phyloP scores from a whole-genome alignment of 2,329 filamentous ascomycete genomes.

The Periconia sp. region DNA sequence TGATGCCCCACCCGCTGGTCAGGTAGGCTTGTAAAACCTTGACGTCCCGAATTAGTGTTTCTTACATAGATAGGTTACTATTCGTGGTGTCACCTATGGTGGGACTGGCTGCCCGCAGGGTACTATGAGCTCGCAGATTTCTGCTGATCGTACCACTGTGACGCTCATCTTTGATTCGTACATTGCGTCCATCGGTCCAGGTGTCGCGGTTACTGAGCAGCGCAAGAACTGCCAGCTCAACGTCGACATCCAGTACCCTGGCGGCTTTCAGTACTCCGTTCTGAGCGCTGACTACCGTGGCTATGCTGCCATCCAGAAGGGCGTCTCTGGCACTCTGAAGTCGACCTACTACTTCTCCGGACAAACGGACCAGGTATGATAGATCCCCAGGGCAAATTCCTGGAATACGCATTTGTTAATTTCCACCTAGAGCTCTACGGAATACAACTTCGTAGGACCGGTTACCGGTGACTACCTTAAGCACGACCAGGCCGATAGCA shows the following conservation, averaged over 20 bases:
- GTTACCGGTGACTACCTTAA: constrained; percentile 46
- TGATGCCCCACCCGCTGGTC: constrained; percentile 36
- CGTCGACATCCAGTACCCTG: constrained; percentile 58
- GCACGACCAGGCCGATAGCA: constrained; percentile 50
- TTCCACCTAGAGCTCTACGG: constrained; percentile 37
- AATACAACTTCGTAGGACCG: constrained; percentile 50
- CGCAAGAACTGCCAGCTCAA: constrained; percentile 63
- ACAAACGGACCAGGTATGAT: constrained; percentile 47
- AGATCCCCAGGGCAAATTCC: not conserved
- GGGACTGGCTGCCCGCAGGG: constrained; percentile 57
- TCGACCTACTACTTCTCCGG: constrained; percentile 64
- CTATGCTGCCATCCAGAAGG: constrained; percentile 55
- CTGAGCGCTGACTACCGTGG: constrained; percentile 61
- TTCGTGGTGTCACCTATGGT: constrained; percentile 53
- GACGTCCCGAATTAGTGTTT: too few species aligned
- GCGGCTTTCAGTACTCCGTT: constrained; percentile 60
- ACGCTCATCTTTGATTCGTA: constrained; percentile 62
- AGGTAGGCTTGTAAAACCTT: constrained; percentile 29
- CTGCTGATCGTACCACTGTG: constrained; percentile 52
- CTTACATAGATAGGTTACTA: constrained; percentile 45
- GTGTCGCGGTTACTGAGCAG: constrained; percentile 49
- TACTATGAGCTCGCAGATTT: constrained; percentile 51
- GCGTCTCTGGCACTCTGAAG: constrained; percentile 56
- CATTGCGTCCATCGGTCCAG: constrained; percentile 56
- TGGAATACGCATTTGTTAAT: too few species aligned